A percentile compares a stretch with the other conserved stretches of the same genome.
These are phyloP conservation scores for Saksenaea oblongispora DNA, from an alignment of 371 early-diverging fungal species.

Conservation along the genomic window DNA sequence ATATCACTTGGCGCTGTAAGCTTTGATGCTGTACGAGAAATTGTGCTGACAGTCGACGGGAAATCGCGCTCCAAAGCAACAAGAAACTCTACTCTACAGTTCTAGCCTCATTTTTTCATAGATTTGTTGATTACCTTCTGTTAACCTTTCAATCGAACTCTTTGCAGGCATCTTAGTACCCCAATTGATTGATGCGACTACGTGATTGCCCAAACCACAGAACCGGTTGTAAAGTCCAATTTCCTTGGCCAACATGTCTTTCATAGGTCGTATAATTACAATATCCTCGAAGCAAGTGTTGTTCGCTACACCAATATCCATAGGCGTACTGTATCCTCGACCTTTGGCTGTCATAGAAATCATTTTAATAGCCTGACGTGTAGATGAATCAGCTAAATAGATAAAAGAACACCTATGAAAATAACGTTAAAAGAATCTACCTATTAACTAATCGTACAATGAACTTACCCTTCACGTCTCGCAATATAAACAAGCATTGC, in stretches of 20 bases:
- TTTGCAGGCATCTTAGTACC: slow-evolving; percentile 58
- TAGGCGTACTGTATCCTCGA: slow-evolving; percentile 81
- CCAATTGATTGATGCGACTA: slow-evolving; percentile 49
- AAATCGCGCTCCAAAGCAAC: slow-evolving; percentile 79
- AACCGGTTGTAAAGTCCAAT: slow-evolving; percentile 74
- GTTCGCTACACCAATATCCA: slow-evolving; percentile 71
- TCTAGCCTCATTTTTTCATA: background rate
- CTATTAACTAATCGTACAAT: background rate
- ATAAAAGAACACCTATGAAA: slow-evolving; percentile 62
- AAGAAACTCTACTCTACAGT: slow-evolving; percentile 65
- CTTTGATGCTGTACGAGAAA: slow-evolving; percentile 83
- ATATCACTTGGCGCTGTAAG: slow-evolving; percentile 53
- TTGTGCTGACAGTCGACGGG: slow-evolving; percentile 85
- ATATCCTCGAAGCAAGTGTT: slow-evolving; percentile 39
- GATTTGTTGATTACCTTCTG: slow-evolving; percentile 51
- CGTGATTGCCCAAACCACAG: slow-evolving; percentile 40
- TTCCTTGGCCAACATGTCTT: slow-evolving; percentile 81
- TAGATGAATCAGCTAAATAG: slow-evolving; percentile 79
- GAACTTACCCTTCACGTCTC: slow-evolving; percentile 38
- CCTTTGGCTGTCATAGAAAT: slow-evolving; percentile 83
- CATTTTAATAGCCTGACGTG: slow-evolving; percentile 78
- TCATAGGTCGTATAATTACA: slow-evolving; percentile 75
- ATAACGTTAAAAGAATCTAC: background rate
- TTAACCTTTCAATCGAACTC: slow-evolving; percentile 70
- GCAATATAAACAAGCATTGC: slow-evolving; percentile 50